Evolutionary conservation across 768 basidiomycete genomes (phyloP), one percentile per base, ranked within the genome.

Genomic region (Amanita exitialis): DNA sequence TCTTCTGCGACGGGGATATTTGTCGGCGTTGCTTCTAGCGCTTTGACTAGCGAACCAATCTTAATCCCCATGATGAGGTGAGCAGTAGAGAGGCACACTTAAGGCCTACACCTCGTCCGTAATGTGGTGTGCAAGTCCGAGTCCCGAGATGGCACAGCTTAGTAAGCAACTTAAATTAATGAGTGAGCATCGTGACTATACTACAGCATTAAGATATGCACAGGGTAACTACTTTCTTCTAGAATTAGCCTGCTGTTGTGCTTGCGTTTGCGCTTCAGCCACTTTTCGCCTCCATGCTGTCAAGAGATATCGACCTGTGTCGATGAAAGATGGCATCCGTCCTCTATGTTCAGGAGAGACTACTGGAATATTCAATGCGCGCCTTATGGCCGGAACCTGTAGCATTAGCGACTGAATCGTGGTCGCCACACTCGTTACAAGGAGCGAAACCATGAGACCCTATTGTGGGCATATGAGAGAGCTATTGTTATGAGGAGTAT

Each of bases 1-100:
- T 89, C 87, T 62, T 90, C 85, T 9, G 75, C 65, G 30, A 74
- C 61, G 20, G 78, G 71, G 2, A 58, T 52, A 0, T 61, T 59
- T 0, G 77, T 61, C 9, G 69, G 58, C 4, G 62, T 51, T 7
- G 59, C 54, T 6, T 61, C 58, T n/a, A 66, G 66, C 45, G 66
- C 59, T 3, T 64, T 54, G 20, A 68, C 59, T 21, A 72, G 44
- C 43, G 75, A 64, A 41, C 62, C 63, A 10, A 71, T 54, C 39
- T 63, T 63, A 56, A 74, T 56, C 34, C 68, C 58, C 72, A 77
- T 73, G 50, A 27, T 43, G 36, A 38, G 47, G 50, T 21, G 47
- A 39, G 18, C 28, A 35, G 44, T 15, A 42, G 54, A 52, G 44
- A 58, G 57, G 54, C 54, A 51, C 54, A 54, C 32, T 54, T 7